Percentiles rank a stretch among this genome's conserved stretches.
Evolutionary conservation across 768 basidiomycete genomes (phyloP).

Genomic region (Gelatoporia subvermispora): DNA sequence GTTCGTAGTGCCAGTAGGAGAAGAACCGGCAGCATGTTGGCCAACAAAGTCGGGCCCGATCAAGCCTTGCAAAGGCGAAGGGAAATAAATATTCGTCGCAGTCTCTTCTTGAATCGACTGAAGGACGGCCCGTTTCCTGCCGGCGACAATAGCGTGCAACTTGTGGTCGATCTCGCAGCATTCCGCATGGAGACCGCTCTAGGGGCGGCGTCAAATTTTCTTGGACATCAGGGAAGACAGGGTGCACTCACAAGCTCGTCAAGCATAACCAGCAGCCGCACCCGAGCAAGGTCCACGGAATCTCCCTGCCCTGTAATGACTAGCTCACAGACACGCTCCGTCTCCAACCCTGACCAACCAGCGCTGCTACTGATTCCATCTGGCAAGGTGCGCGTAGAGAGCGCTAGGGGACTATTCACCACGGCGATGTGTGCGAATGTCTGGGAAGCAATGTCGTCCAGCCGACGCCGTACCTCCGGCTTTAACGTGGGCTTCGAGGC

Average conservation of each 20-base stretch:
- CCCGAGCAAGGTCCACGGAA: conserved; percentile 86
- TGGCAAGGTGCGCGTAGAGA: conserved; percentile 71
- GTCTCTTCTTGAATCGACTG: conserved; percentile 97
- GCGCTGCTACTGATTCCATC: conserved; percentile 72
- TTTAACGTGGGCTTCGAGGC: conserved; percentile 77
- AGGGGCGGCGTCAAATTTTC: conserved; percentile 7
- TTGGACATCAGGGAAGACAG: background rate
- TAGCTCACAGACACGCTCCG: conserved; percentile 89
- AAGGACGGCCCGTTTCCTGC: conserved; percentile 78
- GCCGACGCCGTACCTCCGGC: conserved; percentile 70
- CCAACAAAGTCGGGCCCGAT: conserved; percentile 63
- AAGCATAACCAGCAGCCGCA: conserved; percentile 86
- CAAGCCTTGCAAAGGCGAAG: conserved; percentile 84
- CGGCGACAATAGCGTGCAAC: conserved; percentile 86
- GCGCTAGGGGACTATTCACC: conserved; percentile 75
- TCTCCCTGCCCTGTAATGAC: conserved; percentile 87
- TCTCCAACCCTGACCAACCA: conserved; percentile 88
- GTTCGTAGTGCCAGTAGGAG: conserved; percentile 31
- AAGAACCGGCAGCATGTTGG: conserved; percentile 31
- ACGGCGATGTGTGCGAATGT: conserved; percentile 93
- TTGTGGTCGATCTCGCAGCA: conserved; percentile 93
- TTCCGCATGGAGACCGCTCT: conserved; percentile 92
- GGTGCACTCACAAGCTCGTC: conserved; percentile 78
- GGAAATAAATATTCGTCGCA: conserved; percentile 93
- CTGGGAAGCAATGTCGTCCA: conserved; percentile 93